Base-by-base conservation (phyloP, 2,329 filamentous ascomycete species). In the Coniella lustricola region DNA sequence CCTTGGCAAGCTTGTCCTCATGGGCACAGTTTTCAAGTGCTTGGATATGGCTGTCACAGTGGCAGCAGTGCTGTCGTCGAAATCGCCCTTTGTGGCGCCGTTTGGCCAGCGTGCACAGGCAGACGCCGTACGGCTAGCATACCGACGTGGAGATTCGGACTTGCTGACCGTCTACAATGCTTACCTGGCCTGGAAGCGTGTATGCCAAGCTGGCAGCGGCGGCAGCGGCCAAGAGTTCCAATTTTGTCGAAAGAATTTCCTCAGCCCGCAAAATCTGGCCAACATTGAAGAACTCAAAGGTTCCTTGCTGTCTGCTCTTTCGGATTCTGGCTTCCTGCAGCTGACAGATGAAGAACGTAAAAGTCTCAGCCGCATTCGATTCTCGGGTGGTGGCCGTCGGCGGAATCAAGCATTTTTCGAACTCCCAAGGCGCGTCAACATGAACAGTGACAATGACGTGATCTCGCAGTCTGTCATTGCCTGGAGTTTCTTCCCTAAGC, bases 231-330 rank as follows among this genome's bases (percentile, higher is more conserved):
- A 85, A 42, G 91, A 97, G 60, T 87, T 84, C 59, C 81, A 90
- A 56, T 98, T 94, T 67, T 98, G 93, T 69, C 84, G 85, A 59
- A 96, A 95, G 70, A 95, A 95, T 66, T 96, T 90, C 61, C 77
- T 98, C 45, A 91, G 84, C 52, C 77, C 85, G n/a, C 90, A 94
- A 63, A 93, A 88, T 3, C 75, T 98, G 3, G 75, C 82, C 40
- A 95, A 93, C 54, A 95, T 98, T 55, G 93, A 98, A 64, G 93
- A 98, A 58, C 76, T 97, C 46, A 98, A 97, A 66, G 86, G 87
- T 7, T 93, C 98, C 60, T 79, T 98, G 0, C 74, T 96, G 1
- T 83, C 87, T 2, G 86, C 88, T 0, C 75, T 98, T 1, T 85
- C 85, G 7, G 93, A 97, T 58, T 87, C 90, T 1, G 88, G 89